Base-by-base conservation (phyloP, 129 eudicot species). In the Mikania micrantha region DNA sequence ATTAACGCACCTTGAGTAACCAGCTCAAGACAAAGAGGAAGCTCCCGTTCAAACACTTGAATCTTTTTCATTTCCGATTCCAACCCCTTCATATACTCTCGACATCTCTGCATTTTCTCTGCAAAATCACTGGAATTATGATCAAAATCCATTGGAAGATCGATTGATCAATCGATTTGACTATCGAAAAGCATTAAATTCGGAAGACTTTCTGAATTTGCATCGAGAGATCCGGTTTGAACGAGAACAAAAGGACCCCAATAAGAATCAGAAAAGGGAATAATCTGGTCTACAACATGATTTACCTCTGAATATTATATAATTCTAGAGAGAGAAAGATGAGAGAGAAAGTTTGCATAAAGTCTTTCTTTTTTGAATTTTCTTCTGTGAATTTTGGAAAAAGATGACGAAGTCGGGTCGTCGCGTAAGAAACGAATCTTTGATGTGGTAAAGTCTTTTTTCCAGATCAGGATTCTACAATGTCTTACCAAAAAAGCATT, bases 1-100 rank as follows among this genome's bases (percentile, higher is more conserved):
- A 42, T 64, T 65, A 48, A 44, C 36, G 31, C 73, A 91, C 97
- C 95, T 85, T 79, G 90, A 59, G 85, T 85, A 59, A 91, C 95
- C 49, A 91, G 87, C 21, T 91, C 86, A 17, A 91, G 81, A 75
- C 97, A 91, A 60, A 87, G 95, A 38, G 97, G 95, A 57, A 91
- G 95, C 73, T 91, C 97, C 2, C 97, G 82, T 71, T 83, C 85
- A 25, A 91, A 91, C 31, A 91, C 90, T 48, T 78, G 90, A 80
- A 91, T 87, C 84, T 91, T 91, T 67, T 71, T 66, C 38, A 88
- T 73, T 66, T 91, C 97, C 29, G 82, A 84, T 67, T 91, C 97
- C 42, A 91, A 74, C 54, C 83, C 80, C 31, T 87, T 78, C 69
- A 91, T 36, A 60, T 91, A 84, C 17, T 73, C 89, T 67, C 74